phyloP scores from a whole-genome alignment of 106 monocot species.

The Allium fistulosum region DNA sequence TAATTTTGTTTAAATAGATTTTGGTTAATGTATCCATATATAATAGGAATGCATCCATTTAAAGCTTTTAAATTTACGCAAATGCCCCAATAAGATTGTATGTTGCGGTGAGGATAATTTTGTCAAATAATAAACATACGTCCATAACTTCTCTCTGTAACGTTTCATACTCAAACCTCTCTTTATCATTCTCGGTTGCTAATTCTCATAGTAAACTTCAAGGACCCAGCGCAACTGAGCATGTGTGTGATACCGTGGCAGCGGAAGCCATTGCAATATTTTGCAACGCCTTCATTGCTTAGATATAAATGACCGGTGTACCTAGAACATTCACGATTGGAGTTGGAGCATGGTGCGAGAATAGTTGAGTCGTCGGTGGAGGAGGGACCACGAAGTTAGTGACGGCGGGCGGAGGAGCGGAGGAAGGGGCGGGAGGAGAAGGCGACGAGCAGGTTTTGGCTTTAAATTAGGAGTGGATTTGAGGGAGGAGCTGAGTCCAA shows the following conservation, averaged over 20 bases:
- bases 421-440: slow-evolving; percentile 17
- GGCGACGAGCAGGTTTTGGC: slow-evolving; percentile 3
- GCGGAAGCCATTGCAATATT: slow-evolving; percentile 41
- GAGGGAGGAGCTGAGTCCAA: slow-evolving; percentile 25
- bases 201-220: no score
- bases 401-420: slow-evolving; percentile 19
- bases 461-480: not conserved
- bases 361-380: slow-evolving; percentile 22
- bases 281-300: slow-evolving; percentile 49
- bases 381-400: slow-evolving; percentile 26
- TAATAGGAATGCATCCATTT: no score
- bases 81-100: no score
- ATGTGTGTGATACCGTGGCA: slow-evolving; percentile 68
- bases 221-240: slow-evolving; percentile 59
- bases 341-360: slow-evolving; percentile 5
- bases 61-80: no score
- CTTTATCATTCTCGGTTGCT: no score
- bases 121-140: no score
- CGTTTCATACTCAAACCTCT: no score
- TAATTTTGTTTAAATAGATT: no score
- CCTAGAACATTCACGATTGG: slow-evolving; percentile 41
- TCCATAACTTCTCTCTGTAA: no score
- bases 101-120: no score
- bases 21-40: no score
- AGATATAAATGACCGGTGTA: slow-evolving; percentile 63